A percentile compares a stretch with the other conserved stretches of the same genome.
Conservation (phyloP, 768 basidiomycete species). For the Tricholoma saponaceum region DNA sequence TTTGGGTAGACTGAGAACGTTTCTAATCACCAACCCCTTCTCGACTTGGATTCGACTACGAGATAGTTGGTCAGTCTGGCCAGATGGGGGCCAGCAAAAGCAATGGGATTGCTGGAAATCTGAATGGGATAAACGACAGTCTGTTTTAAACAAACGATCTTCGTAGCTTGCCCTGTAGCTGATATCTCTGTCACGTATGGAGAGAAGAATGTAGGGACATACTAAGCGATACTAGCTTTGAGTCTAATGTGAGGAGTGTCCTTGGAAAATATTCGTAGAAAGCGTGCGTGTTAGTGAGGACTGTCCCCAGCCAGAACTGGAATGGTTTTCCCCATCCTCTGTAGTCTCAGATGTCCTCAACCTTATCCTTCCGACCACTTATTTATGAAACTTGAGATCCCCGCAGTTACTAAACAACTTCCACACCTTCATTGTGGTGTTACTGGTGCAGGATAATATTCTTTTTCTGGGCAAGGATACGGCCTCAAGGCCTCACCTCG, state of each 20-base stretch:
- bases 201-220: neutral
- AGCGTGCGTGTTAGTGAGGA: too few species aligned
- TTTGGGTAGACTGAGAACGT: slow-evolving; percentile 45
- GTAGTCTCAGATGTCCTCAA: too few species aligned
- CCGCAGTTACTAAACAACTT: too few species aligned
- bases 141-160: slow-evolving; percentile 16
- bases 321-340: too few species aligned
- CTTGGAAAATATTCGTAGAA: neutral
- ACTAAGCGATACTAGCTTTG: neutral
- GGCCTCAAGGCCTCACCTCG: too few species aligned
- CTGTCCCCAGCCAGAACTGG: too few species aligned
- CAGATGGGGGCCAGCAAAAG: slow-evolving; percentile 68
- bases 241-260: neutral
- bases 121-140: slow-evolving; percentile 45
- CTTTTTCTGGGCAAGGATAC: too few species aligned
- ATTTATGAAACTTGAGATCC: too few species aligned
- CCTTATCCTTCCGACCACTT: too few species aligned
- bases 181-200: neutral
- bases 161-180: neutral
- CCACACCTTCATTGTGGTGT: too few species aligned
- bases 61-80: slow-evolving; percentile 81
- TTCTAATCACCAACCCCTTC: slow-evolving; percentile 51
- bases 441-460: too few species aligned
- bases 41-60: slow-evolving; percentile 64
- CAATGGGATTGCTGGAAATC: slow-evolving; percentile 68